Conservation (phyloP, 2,329 filamentous ascomycete species). For the Penicillium concentricum region DNA sequence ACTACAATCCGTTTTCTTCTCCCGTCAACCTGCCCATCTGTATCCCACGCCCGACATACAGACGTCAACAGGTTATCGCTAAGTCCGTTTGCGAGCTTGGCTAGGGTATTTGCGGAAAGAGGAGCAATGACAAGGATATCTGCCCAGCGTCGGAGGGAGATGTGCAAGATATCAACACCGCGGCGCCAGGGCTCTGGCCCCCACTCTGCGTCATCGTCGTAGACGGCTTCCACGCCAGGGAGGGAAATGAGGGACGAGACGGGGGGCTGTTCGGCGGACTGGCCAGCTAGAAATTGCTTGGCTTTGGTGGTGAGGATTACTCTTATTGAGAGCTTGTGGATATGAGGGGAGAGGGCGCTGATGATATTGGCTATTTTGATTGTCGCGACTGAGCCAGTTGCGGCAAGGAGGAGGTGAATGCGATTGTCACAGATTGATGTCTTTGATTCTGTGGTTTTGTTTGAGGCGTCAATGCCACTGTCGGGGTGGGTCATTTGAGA, state of each 20-base stretch:
- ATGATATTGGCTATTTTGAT: slow-evolving; percentile 74
- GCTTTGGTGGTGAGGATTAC: slow-evolving; percentile 74
- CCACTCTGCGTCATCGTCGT: slow-evolving; percentile 81
- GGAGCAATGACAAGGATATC: slow-evolving; percentile 79
- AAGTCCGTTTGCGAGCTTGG: slow-evolving; percentile 73
- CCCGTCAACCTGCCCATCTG: slow-evolving; percentile 55
- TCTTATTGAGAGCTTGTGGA: slow-evolving; percentile 67
- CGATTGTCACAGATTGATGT: background rate
- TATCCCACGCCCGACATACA: slow-evolving; percentile 82
- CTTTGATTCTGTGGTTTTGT: background rate
- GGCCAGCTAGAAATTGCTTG: slow-evolving; percentile 70
- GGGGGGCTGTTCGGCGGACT: slow-evolving; percentile 71
- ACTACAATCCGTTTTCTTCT: slow-evolving; percentile 66
- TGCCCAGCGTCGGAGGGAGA: slow-evolving; percentile 78
- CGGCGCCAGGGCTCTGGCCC: slow-evolving; percentile 67
- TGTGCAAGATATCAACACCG: slow-evolving; percentile 76
- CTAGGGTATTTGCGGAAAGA: slow-evolving; percentile 78
- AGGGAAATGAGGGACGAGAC: slow-evolving; percentile 58
- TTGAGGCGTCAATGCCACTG: background rate
- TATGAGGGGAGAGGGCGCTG: slow-evolving; percentile 37
- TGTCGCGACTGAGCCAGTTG: slow-evolving; percentile 72
- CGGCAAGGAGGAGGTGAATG: slow-evolving; percentile 51
- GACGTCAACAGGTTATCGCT: slow-evolving; percentile 70
- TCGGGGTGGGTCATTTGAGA: background rate
- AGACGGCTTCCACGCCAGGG: slow-evolving; percentile 73